These are phyloP conservation scores for Cercospora nicotianae DNA, from an alignment of 2,329 filamentous ascomycete genomes.

Conservation along the genomic window DNA sequence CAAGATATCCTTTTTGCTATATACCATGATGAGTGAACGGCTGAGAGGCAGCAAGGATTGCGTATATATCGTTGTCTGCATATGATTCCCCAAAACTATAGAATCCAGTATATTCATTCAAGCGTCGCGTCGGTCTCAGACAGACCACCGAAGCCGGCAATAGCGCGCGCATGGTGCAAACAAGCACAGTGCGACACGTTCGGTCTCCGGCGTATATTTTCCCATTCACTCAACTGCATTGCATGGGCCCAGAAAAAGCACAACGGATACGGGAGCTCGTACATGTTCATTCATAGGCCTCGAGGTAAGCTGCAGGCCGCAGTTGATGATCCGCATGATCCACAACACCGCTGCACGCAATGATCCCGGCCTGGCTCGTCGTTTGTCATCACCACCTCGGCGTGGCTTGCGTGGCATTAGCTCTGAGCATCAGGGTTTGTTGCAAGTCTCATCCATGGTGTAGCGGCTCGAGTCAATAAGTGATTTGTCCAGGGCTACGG, in stretches of 20 bases:
- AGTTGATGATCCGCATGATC: constrained; percentile 15
- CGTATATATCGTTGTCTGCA: background rate
- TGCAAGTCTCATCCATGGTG: constrained; percentile 4
- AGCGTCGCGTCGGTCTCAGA: background rate
- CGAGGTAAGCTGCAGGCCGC: constrained; percentile 12
- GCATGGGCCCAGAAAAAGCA: background rate
- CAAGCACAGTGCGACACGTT: background rate
- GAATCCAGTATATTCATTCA: background rate
- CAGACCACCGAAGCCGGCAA: background rate
- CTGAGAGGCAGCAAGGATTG: background rate
- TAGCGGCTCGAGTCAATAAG: constrained; percentile 1
- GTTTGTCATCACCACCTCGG: constrained; percentile 13
- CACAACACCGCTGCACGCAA: constrained; percentile 20
- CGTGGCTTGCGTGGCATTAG: background rate
- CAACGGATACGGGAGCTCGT: background rate
- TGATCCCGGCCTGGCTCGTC: constrained; percentile 15
- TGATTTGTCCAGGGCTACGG: background rate
- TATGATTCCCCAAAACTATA: background rate
- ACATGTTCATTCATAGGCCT: constrained; percentile 1
- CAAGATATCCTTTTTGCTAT: constrained; percentile 11
- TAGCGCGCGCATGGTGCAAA: background rate
- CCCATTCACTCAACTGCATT: background rate
- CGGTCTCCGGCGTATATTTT: background rate
- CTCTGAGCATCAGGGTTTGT: background rate
- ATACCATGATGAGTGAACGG: constrained; percentile 23